phyloP scores from a whole-genome alignment of 2,329 filamentous ascomycete species.

The Alternaria ethzedia region DNA sequence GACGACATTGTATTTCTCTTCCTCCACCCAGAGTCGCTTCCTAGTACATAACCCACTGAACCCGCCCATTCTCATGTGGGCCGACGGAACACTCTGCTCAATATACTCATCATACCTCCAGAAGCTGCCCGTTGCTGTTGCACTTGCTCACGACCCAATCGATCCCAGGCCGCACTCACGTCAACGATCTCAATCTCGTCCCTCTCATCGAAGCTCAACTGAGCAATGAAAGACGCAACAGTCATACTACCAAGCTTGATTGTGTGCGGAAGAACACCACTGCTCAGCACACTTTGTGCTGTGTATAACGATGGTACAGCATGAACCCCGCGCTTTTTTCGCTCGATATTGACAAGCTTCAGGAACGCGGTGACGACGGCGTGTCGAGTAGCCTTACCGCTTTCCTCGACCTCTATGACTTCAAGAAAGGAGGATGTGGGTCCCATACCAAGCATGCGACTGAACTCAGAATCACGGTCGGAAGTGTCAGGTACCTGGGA shows the following conservation, averaged over 20 bases:
- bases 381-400: background rate
- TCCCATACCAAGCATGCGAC: background rate
- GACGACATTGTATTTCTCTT: too few species aligned
- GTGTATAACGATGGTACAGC: background rate
- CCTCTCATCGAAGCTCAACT: background rate
- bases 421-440: background rate
- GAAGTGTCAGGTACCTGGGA: background rate
- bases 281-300: background rate
- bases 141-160: background rate
- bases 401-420: background rate
- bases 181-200: background rate
- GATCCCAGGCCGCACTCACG: background rate
- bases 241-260: background rate
- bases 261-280: background rate
- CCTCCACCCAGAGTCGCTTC: too few species aligned
- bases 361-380: background rate
- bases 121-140: background rate
- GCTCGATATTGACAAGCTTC: background rate
- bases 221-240: background rate
- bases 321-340: background rate
- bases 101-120: background rate
- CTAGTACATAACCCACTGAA: too few species aligned
- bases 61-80: too few species aligned
- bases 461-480: background rate
- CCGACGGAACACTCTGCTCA: too few species aligned